Conservation (phyloP, 73 alveolate species). For the Diophrys appendiculata region DNA sequence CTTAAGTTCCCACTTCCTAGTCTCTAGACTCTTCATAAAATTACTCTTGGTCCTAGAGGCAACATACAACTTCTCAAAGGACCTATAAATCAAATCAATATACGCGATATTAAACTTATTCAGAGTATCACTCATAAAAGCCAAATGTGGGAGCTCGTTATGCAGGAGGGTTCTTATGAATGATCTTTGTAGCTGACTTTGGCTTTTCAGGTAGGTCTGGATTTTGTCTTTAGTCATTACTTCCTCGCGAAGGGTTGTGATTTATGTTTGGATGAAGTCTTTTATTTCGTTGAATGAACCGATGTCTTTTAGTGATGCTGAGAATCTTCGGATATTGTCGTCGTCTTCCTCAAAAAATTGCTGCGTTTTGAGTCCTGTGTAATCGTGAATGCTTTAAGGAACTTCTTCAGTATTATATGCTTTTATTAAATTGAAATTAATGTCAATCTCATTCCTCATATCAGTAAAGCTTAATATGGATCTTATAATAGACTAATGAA, state of each 20-base stretch:
- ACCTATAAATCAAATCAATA: neutral
- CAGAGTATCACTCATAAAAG: neutral
- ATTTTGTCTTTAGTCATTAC: neutral
- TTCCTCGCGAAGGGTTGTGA: neutral
- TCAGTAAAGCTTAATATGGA: neutral
- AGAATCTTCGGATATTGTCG: no score
- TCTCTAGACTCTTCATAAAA: neutral
- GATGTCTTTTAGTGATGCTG: neutral
- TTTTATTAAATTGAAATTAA: neutral
- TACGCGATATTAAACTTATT: neutral
- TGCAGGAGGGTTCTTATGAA: neutral
- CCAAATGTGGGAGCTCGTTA: neutral
- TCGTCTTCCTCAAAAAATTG: neutral
- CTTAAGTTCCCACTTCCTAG: neutral
- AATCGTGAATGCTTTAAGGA: no score
- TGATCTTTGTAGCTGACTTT: neutral
- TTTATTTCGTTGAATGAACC: neutral
- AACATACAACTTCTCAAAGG: neutral
- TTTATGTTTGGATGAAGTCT: neutral
- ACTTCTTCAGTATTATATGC: neutral
- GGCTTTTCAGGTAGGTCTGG: neutral
- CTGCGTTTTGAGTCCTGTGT: no score
- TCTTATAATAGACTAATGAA: neutral
- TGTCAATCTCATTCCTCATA: neutral
- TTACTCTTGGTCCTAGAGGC: neutral